A percentile compares a stretch with the other conserved stretches of the same genome.
Conservation (phyloP, 257 asterid genomes). For the Rauvolfia tetraphylla region DNA sequence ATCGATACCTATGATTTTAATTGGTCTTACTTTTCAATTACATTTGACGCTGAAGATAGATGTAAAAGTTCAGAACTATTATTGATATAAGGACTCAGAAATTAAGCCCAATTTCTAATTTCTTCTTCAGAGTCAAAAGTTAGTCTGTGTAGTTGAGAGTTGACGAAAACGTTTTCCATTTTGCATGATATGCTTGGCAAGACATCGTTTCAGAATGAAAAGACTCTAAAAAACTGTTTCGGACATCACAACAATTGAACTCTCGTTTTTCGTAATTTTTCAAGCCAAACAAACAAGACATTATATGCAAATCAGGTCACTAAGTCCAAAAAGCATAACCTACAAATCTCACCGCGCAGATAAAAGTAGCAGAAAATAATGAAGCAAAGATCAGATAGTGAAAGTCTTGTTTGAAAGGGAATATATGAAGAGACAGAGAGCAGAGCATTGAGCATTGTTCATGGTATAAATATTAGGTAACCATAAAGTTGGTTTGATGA, state of each 20-base stretch:
- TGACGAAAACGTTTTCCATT: neutral
- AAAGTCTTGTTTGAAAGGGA: slow-evolving; percentile 21
- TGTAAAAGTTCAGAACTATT: no score
- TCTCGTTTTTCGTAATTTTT: neutral
- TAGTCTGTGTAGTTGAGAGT: neutral
- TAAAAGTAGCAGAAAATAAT: neutral
- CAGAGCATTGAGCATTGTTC: slow-evolving; percentile 8
- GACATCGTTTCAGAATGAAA: neutral
- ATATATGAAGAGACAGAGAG: neutral
- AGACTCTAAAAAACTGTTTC: neutral
- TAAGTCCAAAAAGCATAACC: no score
- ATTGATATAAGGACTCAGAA: no score
- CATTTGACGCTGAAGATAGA: no score
- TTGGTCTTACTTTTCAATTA: no score
- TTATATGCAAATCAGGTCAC: neutral
- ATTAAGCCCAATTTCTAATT: no score
- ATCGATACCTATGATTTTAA: no score
- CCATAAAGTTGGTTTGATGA: slow-evolving; percentile 23
- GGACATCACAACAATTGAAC: neutral
- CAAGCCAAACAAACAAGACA: neutral
- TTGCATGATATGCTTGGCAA: neutral
- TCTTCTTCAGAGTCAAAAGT: neutral
- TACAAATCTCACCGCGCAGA: neutral
- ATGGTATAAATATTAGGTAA: slow-evolving; percentile 22
- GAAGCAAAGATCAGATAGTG: slow-evolving; percentile 5